Conservation (phyloP, 2,329 filamentous ascomycete genomes). For the Immersiporthe knoxdaviesiana region DNA sequence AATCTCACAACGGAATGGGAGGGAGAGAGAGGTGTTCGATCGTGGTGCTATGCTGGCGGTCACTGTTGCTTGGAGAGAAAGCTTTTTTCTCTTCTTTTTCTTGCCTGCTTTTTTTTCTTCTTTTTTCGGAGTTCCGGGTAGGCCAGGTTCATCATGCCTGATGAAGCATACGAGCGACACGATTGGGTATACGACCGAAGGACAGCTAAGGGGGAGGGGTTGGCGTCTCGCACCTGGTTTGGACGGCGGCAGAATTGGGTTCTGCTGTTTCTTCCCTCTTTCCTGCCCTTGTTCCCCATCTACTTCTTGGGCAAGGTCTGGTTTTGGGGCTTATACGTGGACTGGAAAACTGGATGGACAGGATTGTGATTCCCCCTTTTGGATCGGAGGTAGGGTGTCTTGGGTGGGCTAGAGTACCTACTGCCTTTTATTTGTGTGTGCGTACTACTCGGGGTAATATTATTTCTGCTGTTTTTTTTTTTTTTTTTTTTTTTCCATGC, state of each 20-base stretch:
- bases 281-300: neutral
- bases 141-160: neutral
- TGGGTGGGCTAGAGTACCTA: constrained; percentile 11
- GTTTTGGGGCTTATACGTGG: constrained; percentile 10
- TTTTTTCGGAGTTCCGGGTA: constrained; percentile 12
- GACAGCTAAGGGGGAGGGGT: constrained; percentile 1
- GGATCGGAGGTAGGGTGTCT: constrained; percentile 11
- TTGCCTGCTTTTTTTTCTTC: constrained; percentile 14
- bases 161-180: constrained; percentile 16
- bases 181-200: constrained; percentile 15
- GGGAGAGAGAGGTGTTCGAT: neutral
- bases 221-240: neutral
- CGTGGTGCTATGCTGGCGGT: neutral
- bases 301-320: constrained; percentile 6
- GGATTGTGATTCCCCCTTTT: constrained; percentile 16
- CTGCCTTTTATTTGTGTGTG: neutral
- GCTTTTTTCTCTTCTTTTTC: constrained; percentile 11
- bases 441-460: neutral
- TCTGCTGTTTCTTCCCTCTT: neutral
- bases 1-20: neutral
- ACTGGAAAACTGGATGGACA: constrained; percentile 12
- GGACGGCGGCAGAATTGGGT: constrained; percentile 1
- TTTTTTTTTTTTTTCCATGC: neutral
- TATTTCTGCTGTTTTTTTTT: neutral
- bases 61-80: neutral